Evolutionary conservation across 2,329 filamentous ascomycete species (phyloP).

Genomic region (Acarospora socialis): DNA sequence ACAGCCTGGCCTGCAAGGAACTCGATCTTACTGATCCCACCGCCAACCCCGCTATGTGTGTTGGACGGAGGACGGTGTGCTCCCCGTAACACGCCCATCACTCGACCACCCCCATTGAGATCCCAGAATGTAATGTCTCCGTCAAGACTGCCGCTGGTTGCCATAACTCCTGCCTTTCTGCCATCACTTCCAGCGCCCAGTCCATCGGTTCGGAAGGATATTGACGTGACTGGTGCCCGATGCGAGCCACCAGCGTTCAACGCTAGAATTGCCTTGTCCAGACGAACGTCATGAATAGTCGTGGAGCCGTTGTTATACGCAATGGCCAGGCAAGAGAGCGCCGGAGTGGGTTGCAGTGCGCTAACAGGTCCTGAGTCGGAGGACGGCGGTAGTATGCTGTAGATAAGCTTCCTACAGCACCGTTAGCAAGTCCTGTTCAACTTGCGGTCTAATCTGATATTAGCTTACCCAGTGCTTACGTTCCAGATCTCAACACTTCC

Average conservation of each 20-base stretch:
- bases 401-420: slow-evolving; percentile 54
- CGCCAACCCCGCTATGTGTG: slow-evolving; percentile 39
- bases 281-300: slow-evolving; percentile 66
- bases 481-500: slow-evolving; percentile 97
- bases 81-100: slow-evolving; percentile 73
- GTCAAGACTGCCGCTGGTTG: slow-evolving; percentile 62
- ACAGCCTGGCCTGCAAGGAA: slow-evolving; percentile 84
- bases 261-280: slow-evolving; percentile 57
- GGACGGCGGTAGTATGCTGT: slow-evolving; percentile 68
- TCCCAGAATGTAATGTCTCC: slow-evolving; percentile 97
- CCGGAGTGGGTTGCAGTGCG: slow-evolving; percentile 70
- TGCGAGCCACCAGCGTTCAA: slow-evolving; percentile 52
- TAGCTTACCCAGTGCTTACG: slow-evolving; percentile 53
- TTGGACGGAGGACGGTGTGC: slow-evolving; percentile 68
- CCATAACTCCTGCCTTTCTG: slow-evolving; percentile 78
- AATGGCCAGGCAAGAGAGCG: slow-evolving; percentile 72
- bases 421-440: slow-evolving; percentile 1
- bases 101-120: slow-evolving; percentile 71
- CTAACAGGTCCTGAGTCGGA: slow-evolving; percentile 68
- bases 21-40: slow-evolving; percentile 74
- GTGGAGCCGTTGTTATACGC: slow-evolving; percentile 70
- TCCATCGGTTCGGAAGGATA: slow-evolving; percentile 82
- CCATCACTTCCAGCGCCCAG: slow-evolving; percentile 80
- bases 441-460: background rate
- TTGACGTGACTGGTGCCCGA: slow-evolving; percentile 51